Percentiles rank a stretch among this genome's conserved stretches.
These are phyloP conservation scores for Solanum pinnatisectum DNA, from an alignment of 257 asterid species.

Conservation along the genomic window DNA sequence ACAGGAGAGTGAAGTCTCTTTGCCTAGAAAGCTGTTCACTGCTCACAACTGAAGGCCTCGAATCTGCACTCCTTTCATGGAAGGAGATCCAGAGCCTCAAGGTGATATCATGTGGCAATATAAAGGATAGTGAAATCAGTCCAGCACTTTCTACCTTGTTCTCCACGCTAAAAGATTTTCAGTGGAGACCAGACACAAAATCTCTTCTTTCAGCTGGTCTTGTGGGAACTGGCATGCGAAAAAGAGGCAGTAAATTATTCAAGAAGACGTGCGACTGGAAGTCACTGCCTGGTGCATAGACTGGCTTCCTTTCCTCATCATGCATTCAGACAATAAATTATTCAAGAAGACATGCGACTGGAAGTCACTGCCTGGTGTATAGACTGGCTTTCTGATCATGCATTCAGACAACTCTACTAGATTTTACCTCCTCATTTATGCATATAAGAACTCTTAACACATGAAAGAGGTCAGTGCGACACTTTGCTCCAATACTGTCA, in stretches of 20 bases:
- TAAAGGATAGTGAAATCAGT: constrained; percentile 51
- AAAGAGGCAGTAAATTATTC: constrained; percentile 45
- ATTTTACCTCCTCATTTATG: not conserved
- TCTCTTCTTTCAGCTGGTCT: constrained; percentile 37
- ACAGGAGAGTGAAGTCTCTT: constrained; percentile 47
- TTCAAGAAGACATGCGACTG: constrained; percentile 50
- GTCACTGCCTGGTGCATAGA: constrained; percentile 35
- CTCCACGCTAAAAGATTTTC: constrained; percentile 43
- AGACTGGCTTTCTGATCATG: not conserved
- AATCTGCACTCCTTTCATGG: constrained; percentile 40
- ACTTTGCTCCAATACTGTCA: not conserved
- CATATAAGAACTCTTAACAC: not conserved
- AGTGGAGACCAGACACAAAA: constrained; percentile 61
- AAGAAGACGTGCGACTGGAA: constrained; percentile 59
- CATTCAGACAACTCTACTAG: not conserved
- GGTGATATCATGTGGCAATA: constrained; percentile 49
- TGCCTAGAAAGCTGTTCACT: constrained; percentile 59
- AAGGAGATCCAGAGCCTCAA: constrained; percentile 48
- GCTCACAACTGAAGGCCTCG: constrained; percentile 57
- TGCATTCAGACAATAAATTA: constrained; percentile 29
- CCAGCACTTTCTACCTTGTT: constrained; percentile 39
- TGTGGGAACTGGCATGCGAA: constrained; percentile 50
- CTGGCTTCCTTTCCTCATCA: not conserved
- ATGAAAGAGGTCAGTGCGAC: not conserved
- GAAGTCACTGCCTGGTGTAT: constrained; percentile 45